Base-by-base conservation (phyloP, 805 yeast species). In the Candida khao-thaluensis region DNA sequence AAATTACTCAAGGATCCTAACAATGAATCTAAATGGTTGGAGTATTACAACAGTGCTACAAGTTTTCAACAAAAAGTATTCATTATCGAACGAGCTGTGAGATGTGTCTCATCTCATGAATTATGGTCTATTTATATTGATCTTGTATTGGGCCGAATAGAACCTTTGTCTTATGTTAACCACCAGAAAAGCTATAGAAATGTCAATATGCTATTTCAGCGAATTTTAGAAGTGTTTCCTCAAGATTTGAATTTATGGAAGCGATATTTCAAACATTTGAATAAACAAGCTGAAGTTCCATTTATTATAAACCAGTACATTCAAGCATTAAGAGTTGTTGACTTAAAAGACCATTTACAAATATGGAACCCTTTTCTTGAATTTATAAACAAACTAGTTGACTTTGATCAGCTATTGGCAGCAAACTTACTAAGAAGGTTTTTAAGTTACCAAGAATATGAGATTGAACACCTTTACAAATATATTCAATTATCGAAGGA, bases 81-180 rank as follows among this genome's bases (percentile, higher is more conserved):
- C 40, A 64, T 83, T 1, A 52, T 74, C 38, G 72, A 69, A 41
- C 56, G 93, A 52, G 81, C 85, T 0, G 69, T 75, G 11, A 46
- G 49, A 7, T 50, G 56, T 8, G 50, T 77, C 10, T 54, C 74
- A 36, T 74, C 79, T 2, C 71, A 71, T 44, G 72, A 75, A 45
- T 51, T 83, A 17, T 82, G 88, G 88, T 57, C 60, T 40, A 29
- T 56, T 7, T 79, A 77, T 47, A 46, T 79, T 17, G 69, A 69
- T 16, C 45, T 72, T 17, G 54, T 81, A 17, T 44, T 65, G 0
- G 56, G 54, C 2, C 44, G 60, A 10, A 48, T 66, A 5, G 10
- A 14, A 37, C 50, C 3, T 12, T 17, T 35, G n/a, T n/a, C 8
- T 45, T 46, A 2, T 40, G 64, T 15, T 54, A 58, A 44, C 62